Conservation (phyloP, 2,329 filamentous ascomycete genomes). For the Coleophoma cylindrospora region DNA sequence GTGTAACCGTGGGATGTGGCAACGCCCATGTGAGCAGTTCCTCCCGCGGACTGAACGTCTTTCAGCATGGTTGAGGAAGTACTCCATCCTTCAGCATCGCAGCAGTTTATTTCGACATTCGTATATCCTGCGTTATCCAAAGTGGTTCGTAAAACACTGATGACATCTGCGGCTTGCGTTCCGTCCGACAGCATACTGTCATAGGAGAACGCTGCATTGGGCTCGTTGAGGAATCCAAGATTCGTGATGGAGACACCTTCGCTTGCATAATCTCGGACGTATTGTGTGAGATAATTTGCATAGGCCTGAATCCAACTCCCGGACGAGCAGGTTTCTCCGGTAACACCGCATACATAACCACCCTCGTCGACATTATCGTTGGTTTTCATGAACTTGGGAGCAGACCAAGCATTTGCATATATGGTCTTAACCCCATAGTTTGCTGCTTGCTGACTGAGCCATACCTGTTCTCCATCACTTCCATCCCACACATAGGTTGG, state of each 20-base stretch:
- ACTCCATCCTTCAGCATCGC: conserved; percentile 37
- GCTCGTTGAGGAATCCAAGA: conserved; percentile 40
- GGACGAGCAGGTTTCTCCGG: conserved; percentile 30
- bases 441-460: conserved; percentile 41
- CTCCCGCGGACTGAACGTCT: conserved; percentile 30
- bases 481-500: conserved; percentile 41
- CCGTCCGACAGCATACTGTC: conserved; percentile 41
- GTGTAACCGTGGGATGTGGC: conserved; percentile 36
- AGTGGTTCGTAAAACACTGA: conserved; percentile 35
- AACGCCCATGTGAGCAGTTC: conserved; percentile 29
- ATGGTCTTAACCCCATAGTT: conserved; percentile 37
- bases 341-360: conserved; percentile 40
- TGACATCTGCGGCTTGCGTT: conserved; percentile 44
- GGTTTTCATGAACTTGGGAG: conserved; percentile 46
- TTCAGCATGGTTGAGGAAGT: conserved; percentile 31
- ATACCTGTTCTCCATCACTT: conserved; percentile 45
- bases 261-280: conserved; percentile 35
- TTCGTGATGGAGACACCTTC: conserved; percentile 33
- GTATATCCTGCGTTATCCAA: conserved; percentile 30
- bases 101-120: conserved; percentile 34
- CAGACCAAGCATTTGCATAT: conserved; percentile 45
- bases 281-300: conserved; percentile 41
- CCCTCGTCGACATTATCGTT: conserved; percentile 37
- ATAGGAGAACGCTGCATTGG: conserved; percentile 33
- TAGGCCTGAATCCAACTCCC: conserved; percentile 44